phyloP scores from a whole-genome alignment of 108 stramenopile genomes.

The Skeletonema grethae region DNA sequence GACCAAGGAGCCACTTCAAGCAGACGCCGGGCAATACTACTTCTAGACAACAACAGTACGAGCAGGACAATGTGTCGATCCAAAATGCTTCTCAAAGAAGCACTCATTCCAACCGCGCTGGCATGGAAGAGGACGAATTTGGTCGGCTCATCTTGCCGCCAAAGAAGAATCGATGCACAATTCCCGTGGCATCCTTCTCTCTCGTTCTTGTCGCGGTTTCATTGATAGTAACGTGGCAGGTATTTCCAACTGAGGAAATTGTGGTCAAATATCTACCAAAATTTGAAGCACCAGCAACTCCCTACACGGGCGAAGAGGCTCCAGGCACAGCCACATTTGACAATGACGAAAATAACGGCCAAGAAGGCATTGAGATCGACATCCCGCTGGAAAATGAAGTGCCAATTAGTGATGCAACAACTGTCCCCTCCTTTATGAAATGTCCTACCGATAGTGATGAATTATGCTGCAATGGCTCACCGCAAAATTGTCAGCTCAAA shows the following conservation, averaged over 20 bases:
- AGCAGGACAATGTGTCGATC: not conserved
- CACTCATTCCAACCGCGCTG: not conserved
- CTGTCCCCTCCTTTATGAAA: constrained; percentile 44
- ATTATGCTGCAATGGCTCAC: constrained; percentile 42
- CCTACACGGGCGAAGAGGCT: constrained; percentile 38
- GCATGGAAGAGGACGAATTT: not conserved
- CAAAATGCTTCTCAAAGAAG: not conserved
- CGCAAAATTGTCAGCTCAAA: constrained; percentile 31
- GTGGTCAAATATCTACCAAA: constrained; percentile 31
- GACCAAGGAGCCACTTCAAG: not conserved
- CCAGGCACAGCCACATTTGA: not conserved
- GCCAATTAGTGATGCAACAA: not conserved
- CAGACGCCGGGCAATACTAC: not conserved
- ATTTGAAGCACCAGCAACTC: constrained; percentile 30
- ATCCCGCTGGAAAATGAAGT: not conserved
- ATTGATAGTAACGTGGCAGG: constrained; percentile 26
- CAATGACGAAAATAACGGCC: not conserved
- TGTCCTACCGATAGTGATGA: constrained; percentile 14
- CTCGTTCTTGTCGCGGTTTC: constrained; percentile 19
- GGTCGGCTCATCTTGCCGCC: constrained; percentile 13
- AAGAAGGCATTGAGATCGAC: constrained; percentile 12
- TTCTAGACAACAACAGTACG: not conserved
- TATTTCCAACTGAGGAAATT: constrained; percentile 37
- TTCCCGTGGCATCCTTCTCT: constrained; percentile 30
- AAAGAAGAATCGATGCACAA: constrained; percentile 36